Percentiles rank a stretch among this genome's conserved stretches.
Conservation (phyloP, 768 basidiomycete species). For the Leccinum pellstonianum region DNA sequence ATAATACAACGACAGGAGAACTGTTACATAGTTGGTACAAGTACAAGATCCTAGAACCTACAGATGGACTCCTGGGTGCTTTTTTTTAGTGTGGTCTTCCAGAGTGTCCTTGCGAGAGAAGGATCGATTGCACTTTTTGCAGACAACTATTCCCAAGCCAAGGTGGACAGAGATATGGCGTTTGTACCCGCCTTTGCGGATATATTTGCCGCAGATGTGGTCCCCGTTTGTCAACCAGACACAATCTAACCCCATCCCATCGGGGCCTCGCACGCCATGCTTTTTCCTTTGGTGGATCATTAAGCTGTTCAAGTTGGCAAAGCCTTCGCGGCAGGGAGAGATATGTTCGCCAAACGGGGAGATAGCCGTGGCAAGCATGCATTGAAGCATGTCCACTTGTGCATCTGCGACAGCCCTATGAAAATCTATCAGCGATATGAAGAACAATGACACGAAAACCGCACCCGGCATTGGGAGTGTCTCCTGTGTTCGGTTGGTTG, state of each 20-base stretch:
- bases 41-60: too few species aligned
- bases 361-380: not conserved
- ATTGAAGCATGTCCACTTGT: not conserved
- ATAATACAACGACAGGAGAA: too few species aligned
- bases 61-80: too few species aligned
- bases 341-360: not conserved
- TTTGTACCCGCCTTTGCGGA: not conserved
- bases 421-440: not conserved
- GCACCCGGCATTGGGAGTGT: not conserved
- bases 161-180: not conserved
- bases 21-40: too few species aligned
- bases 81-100: too few species aligned
- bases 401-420: not conserved
- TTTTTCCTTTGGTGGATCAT: not conserved
- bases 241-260: not conserved
- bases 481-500: not conserved
- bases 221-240: not conserved
- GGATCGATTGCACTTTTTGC: not conserved
- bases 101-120: not conserved
- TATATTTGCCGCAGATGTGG: not conserved
- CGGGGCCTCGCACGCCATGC: not conserved
- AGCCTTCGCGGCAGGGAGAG: not conserved
- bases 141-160: too few species aligned
- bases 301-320: not conserved
- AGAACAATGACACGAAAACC: not conserved